Percentiles rank a stretch among this genome's conserved stretches.
phyloP scores from a whole-genome alignment of 345 rosid genomes.

The Euclidium syriacum region DNA sequence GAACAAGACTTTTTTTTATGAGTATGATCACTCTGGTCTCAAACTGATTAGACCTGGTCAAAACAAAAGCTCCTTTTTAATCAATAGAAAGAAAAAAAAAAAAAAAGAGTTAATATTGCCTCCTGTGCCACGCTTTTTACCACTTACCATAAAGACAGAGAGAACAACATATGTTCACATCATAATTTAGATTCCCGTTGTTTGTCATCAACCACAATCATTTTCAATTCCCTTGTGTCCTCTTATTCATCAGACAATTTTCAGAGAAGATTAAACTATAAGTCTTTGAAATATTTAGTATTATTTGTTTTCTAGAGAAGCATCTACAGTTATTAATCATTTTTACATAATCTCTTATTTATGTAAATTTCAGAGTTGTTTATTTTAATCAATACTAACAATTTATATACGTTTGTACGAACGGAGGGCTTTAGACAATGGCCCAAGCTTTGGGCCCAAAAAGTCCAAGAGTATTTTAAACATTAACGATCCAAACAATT shows the following conservation, averaged over 20 bases:
- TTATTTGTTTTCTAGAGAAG: neutral
- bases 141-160: slow-evolving; percentile 22
- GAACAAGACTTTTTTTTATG: slow-evolving; percentile 6
- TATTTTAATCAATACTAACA: too few species aligned
- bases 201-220: slow-evolving; percentile 22
- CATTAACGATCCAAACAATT: too few species aligned
- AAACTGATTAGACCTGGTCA: slow-evolving; percentile 29
- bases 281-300: neutral
- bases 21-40: slow-evolving; percentile 15
- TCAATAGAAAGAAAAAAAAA: neutral
- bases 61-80: slow-evolving; percentile 25
- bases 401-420: too few species aligned
- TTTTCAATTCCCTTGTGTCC: neutral
- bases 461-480: too few species aligned
- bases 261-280: slow-evolving; percentile 11
- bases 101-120: slow-evolving; percentile 2
- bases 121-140: slow-evolving; percentile 28
- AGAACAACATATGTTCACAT: slow-evolving; percentile 6
- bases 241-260: slow-evolving; percentile 12
- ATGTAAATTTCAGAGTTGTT: neutral
- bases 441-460: too few species aligned
- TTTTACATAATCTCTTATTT: neutral
- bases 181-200: slow-evolving; percentile 26
- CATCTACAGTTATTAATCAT: too few species aligned
- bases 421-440: too few species aligned